Base-by-base conservation (phyloP, 495 filamentous ascomycete genomes). In the Antarctomyces pellizariae region DNA sequence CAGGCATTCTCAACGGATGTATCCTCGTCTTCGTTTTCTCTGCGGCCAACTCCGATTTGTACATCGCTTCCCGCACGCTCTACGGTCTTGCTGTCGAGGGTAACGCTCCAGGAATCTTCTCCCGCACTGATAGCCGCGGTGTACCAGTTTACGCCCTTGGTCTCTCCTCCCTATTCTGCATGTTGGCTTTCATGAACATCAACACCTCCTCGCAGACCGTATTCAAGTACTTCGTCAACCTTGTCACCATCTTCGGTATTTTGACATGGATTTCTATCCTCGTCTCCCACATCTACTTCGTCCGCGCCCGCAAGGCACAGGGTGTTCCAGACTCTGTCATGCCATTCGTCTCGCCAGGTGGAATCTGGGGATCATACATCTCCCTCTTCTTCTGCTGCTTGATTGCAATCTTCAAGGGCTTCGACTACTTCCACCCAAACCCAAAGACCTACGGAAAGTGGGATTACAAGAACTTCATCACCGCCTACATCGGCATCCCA, bases 11-110 rank as follows among this genome's bases (percentile, higher is more conserved):
- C 46, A 89, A 84, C 43, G 75, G 61, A 4, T 66, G 66, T 19
- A 62, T 79, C 22, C 46, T 79, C 16, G 67, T 59, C 25, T 64
- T 67, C 2, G 71, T 65, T 3, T 62, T 62, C 36, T 75, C 69
- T 1, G 62, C 68, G 0, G 76, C 64, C 22, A 89, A 84, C 37
- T 71, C 75, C 1, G 79, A 75, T 56, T 53, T 82, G 23, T 84
- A 78, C 50, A 78, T 71, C 26, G 73, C 70, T 5, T 75, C 69
- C 0, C 63, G 78, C 7, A 67, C 70, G 19, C 57, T 84, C 2
- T 78, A 75, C 38, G 64, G 64, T 10, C 57, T 76, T 32, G 67
- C 73, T 1, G 33, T 57, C 20, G 54, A 67, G 31, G 62, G 69
- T 3, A 67, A 73, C 23, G 75, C 75, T 0, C 75, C 75, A 1